phyloP scores from a whole-genome alignment of 805 yeast species.

The Candida krabiensis region DNA sequence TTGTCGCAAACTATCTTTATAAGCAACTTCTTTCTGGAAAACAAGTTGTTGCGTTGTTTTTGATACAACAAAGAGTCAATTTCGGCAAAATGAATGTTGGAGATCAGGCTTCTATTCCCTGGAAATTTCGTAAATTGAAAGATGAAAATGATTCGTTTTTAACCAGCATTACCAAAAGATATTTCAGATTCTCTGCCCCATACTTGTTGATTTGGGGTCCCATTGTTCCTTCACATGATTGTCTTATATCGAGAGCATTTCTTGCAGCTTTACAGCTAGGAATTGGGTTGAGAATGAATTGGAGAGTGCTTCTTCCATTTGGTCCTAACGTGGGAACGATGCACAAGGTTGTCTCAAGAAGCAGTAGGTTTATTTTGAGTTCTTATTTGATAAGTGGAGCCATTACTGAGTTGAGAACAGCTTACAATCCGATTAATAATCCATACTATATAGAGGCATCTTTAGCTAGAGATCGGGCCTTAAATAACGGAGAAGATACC shows the following conservation, averaged over 20 bases:
- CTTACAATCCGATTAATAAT: slow-evolving; percentile 17
- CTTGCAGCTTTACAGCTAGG: slow-evolving; percentile 29
- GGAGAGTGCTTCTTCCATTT: slow-evolving; percentile 5
- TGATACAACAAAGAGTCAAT: no score
- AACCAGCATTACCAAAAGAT: slow-evolving; percentile 18
- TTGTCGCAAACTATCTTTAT: no score
- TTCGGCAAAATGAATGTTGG: slow-evolving; percentile 1
- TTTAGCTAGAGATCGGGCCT: slow-evolving; percentile 27
- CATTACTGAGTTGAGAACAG: slow-evolving; percentile 15
- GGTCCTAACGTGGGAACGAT: neutral
- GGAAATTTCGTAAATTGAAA: slow-evolving; percentile 22
- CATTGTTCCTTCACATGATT: slow-evolving; percentile 37
- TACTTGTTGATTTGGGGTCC: slow-evolving; percentile 33
- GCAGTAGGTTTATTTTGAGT: slow-evolving; percentile 5
- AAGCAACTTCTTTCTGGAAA: no score
- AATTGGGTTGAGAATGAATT: slow-evolving; percentile 10
- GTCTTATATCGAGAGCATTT: slow-evolving; percentile 23
- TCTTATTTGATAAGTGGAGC: slow-evolving; percentile 22
- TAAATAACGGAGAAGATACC: slow-evolving; percentile 39
- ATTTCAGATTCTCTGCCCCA: slow-evolving; percentile 30
- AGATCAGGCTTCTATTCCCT: slow-evolving; percentile 9
- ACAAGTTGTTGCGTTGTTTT: no score
- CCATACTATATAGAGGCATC: slow-evolving; percentile 30
- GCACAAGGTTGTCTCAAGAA: slow-evolving; percentile 1
- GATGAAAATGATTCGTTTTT: slow-evolving; percentile 26